Evolutionary conservation across 441 rosid genomes (phyloP), one percentile per base, ranked within the genome.

Genomic region (Biscutella laevigata): DNA sequence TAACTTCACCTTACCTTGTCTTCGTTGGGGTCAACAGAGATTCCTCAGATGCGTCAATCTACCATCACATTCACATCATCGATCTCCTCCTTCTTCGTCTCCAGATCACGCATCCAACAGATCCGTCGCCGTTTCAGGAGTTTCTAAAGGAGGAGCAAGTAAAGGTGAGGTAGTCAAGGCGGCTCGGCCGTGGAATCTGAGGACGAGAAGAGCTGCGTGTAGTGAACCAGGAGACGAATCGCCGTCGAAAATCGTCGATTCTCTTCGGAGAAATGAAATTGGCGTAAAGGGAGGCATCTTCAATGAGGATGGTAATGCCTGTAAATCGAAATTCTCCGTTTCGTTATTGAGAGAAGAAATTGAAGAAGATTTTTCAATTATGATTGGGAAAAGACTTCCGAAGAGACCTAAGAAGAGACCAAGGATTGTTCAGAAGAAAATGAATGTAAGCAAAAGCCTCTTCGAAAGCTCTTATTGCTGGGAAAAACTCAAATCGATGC

Each of bases 381-480:
- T 76, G 45, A 59, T 68, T 34, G 73, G 80, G 42, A 71, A 66
- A 35, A 68, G 69, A 57, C 79, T 77, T 7, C 70, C 80, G 3
- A 66, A 76, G 50, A 68, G 78, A 55, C 88, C 84, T 7, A 81
- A 81, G 77, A 81, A 78, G 77, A 69, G 88, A 64, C 71, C 78
- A 12, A 57, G 67, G 16, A 13, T 58, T 32, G 72, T 74, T 45
- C 84, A 78, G 84, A 81, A 78, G 77, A 59, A 72, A 54, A 29
- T 81, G 60, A 76, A 78, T 59, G 88, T 76, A 61, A 47, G 16
- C 7, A 2, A 1, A 5, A 2, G 4, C 27, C 1, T 21, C 7
- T n/a, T 40, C 26, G 2, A 1, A 40, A 20, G 6, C 6, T 22
- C 24, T 24, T 2, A 12, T 24, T n/a, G 24, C 28, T 41, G 20